phyloP scores from a whole-genome alignment of 345 rosid species.

The Iberis pinnata region DNA sequence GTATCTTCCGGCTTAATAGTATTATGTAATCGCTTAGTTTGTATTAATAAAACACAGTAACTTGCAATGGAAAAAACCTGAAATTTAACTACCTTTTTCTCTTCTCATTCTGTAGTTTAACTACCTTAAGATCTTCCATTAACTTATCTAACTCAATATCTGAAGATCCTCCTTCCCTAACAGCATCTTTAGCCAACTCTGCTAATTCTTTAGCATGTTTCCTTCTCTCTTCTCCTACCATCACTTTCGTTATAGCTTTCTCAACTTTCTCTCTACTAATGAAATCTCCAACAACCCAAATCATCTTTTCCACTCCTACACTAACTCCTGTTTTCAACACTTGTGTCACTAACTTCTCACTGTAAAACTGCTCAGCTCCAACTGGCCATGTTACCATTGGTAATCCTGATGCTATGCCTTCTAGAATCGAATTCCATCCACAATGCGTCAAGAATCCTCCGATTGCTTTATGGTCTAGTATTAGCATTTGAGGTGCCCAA shows the following conservation, averaged over 20 bases:
- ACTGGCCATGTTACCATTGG: slow-evolving; percentile 49
- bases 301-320: slow-evolving; percentile 30
- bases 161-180: slow-evolving; percentile 48
- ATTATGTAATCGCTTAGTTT: no score
- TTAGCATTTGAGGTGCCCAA: slow-evolving; percentile 46
- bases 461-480: slow-evolving; percentile 40
- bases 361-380: slow-evolving; percentile 40
- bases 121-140: slow-evolving; percentile 29
- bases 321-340: slow-evolving; percentile 35
- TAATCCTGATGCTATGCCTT: slow-evolving; percentile 37
- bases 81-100: no score
- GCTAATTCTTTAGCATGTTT: slow-evolving; percentile 16
- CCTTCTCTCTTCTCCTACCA: slow-evolving; percentile 39
- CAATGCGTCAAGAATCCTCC: slow-evolving; percentile 49
- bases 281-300: slow-evolving; percentile 4
- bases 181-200: slow-evolving; percentile 34
- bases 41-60: no score
- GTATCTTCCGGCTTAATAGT: no score
- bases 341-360: slow-evolving; percentile 36
- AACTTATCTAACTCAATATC: slow-evolving; percentile 27
- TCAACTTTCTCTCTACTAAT: slow-evolving; percentile 30
- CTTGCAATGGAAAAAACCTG: no score
- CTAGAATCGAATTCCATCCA: slow-evolving; percentile 48
- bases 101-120: no score
- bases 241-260: slow-evolving; percentile 21